These are phyloP conservation scores for Dissoconium aciculare DNA, from an alignment of 2,329 filamentous ascomycete species.

Conservation along the genomic window DNA sequence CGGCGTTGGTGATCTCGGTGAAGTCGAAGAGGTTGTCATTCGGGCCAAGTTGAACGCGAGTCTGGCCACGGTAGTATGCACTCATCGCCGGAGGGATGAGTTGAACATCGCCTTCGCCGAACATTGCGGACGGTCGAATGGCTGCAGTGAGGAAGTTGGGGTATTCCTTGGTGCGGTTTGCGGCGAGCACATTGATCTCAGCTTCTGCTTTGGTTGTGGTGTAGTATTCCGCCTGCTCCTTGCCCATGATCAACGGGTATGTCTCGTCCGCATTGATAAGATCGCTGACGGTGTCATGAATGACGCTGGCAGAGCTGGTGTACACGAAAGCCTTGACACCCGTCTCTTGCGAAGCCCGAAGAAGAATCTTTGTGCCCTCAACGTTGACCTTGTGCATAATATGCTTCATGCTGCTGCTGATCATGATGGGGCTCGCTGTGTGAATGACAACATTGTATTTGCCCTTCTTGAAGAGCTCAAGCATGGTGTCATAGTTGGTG, in stretches of 20 bases:
- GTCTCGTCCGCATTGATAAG: conserved; percentile 37
- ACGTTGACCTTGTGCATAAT: conserved; percentile 38
- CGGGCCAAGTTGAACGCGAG: conserved; percentile 36
- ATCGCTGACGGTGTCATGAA: conserved; percentile 31
- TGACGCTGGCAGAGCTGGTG: conserved; percentile 37
- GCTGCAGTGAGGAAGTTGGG: conserved; percentile 35
- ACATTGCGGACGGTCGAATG: conserved; percentile 37
- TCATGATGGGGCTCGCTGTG: conserved; percentile 34
- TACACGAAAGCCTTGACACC: conserved; percentile 40
- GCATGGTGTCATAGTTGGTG: conserved; percentile 30
- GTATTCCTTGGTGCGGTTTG: conserved; percentile 29
- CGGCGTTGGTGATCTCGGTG: conserved; percentile 38
- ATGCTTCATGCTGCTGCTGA: conserved; percentile 22
- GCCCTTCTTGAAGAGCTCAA: conserved; percentile 28
- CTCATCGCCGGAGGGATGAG: conserved; percentile 30
- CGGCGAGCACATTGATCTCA: conserved; percentile 33
- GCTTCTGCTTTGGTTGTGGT: conserved; percentile 36
- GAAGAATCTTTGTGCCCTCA: conserved; percentile 34
- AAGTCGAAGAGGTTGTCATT: conserved; percentile 42
- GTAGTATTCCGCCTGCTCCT: conserved; percentile 37
- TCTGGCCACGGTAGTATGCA: conserved; percentile 34
- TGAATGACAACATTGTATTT: conserved; percentile 36
- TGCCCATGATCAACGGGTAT: conserved; percentile 32
- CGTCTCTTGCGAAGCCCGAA: conserved; percentile 33
- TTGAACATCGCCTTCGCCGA: conserved; percentile 36